Conservation (phyloP, 129 eudicot genomes). For the Daucus carota region DH1_v3.0 NC_030387.2:9989001-9989500, state of each 20-base stretch:
- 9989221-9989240: slow-evolving; percentile 92
- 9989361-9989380: slow-evolving; percentile 84
- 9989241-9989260: slow-evolving; percentile 81
- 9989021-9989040: slow-evolving; percentile 82
- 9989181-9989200: slow-evolving; percentile 40
- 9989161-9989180: background rate
- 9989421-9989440: slow-evolving; percentile 5
- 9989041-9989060: slow-evolving; percentile 92
- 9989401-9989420: slow-evolving; percentile 21
- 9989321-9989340: slow-evolving; percentile 89
- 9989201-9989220: slow-evolving; percentile 53
- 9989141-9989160: background rate
- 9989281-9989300: slow-evolving; percentile 83
- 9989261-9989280: slow-evolving; percentile 65
- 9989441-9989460: slow-evolving; percentile 23
- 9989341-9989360: slow-evolving; percentile 74
- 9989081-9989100: background rate
- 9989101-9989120: no score
- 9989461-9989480: slow-evolving; percentile 43
- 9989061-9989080: slow-evolving; percentile 16
- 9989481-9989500: slow-evolving; percentile 82
- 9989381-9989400: slow-evolving; percentile 30
- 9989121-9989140: background rate
- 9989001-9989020: slow-evolving; percentile 66
- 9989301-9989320: slow-evolving; percentile 95